phyloP scores from a whole-genome alignment of 2,329 filamentous ascomycete species.

The Diaporthe citri region DNA sequence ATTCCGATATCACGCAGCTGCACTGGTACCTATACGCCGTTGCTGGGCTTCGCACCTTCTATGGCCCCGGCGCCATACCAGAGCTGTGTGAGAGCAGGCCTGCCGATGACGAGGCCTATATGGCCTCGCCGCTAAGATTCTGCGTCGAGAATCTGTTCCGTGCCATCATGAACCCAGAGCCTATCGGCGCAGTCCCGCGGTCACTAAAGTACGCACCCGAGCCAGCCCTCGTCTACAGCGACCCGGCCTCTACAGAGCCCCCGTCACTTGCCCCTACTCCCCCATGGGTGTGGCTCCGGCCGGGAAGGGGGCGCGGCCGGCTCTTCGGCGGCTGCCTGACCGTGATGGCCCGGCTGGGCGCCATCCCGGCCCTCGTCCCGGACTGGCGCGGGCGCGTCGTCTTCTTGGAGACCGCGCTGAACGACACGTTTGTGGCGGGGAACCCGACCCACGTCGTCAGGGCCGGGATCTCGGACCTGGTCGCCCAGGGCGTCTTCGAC shows the following conservation, averaged over 20 bases:
- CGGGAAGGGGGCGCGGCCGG: conserved; percentile 54
- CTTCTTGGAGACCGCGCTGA: conserved; percentile 56
- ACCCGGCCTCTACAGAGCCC: too few species aligned
- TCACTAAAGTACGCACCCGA: too few species aligned
- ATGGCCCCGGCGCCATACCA: conserved; percentile 55
- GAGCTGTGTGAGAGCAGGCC: conserved; percentile 49
- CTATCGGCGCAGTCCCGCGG: conserved; percentile 45
- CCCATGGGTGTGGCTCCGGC: conserved; percentile 54
- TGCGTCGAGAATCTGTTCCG: conserved; percentile 46
- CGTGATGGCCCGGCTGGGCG: conserved; percentile 53
- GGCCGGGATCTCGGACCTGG: conserved; percentile 55
- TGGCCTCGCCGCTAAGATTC: conserved; percentile 19
- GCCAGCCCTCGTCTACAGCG: too few species aligned
- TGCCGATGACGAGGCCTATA: conserved; percentile 48
- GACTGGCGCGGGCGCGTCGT: conserved; percentile 54
- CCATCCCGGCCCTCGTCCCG: conserved; percentile 49
- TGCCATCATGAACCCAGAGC: conserved; percentile 44
- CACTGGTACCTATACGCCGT: conserved; percentile 56
- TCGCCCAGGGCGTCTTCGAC: conserved; percentile 56
- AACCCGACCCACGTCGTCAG: conserved; percentile 45
- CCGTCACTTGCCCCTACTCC: conserved; percentile 38
- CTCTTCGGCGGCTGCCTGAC: conserved; percentile 59
- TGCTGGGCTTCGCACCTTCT: conserved; percentile 57
- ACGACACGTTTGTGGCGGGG: conserved; percentile 44
- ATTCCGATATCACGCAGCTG: conserved; percentile 56